These are phyloP conservation scores for Tarenaya hassleriana DNA, from an alignment of 345 rosid genomes.

Conservation along the genomic window DNA sequence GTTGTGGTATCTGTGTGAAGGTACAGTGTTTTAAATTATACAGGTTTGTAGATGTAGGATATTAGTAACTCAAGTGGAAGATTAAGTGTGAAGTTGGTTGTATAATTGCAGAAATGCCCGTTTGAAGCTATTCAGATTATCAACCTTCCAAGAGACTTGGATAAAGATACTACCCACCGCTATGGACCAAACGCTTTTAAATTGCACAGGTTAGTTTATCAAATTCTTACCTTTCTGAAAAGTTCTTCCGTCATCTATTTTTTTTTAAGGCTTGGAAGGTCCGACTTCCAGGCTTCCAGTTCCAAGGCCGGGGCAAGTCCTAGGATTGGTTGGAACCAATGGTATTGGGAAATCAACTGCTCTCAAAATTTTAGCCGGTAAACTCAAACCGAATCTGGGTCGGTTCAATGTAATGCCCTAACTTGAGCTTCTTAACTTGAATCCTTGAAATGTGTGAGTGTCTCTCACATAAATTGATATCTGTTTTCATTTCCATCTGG, in stretches of 20 bases:
- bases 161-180: slow-evolving; percentile 82
- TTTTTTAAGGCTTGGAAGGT: background rate
- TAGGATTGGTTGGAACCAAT: slow-evolving; percentile 94
- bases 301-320: slow-evolving; percentile 94
- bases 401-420: slow-evolving; percentile 48
- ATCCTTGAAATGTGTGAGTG: background rate
- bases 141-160: slow-evolving; percentile 76
- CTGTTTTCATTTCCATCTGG: slow-evolving; percentile 5
- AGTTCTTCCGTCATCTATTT: background rate
- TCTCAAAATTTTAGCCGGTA: slow-evolving; percentile 76
- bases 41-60: background rate
- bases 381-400: slow-evolving; percentile 84
- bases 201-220: slow-evolving; percentile 55
- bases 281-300: slow-evolving; percentile 61
- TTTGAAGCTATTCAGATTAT: slow-evolving; percentile 90
- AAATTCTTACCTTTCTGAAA: slow-evolving; percentile 11
- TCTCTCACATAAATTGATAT: slow-evolving; percentile 4
- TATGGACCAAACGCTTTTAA: slow-evolving; percentile 77
- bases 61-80: background rate
- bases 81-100: background rate
- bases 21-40: slow-evolving; percentile 32
- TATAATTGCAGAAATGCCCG: slow-evolving; percentile 73
- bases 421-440: background rate
- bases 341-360: slow-evolving; percentile 97
- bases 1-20: slow-evolving; percentile 90